These are phyloP conservation scores for Annona squamosa DNA, from an alignment of 164 flowering plant genomes.

Conservation along the genomic window DNA sequence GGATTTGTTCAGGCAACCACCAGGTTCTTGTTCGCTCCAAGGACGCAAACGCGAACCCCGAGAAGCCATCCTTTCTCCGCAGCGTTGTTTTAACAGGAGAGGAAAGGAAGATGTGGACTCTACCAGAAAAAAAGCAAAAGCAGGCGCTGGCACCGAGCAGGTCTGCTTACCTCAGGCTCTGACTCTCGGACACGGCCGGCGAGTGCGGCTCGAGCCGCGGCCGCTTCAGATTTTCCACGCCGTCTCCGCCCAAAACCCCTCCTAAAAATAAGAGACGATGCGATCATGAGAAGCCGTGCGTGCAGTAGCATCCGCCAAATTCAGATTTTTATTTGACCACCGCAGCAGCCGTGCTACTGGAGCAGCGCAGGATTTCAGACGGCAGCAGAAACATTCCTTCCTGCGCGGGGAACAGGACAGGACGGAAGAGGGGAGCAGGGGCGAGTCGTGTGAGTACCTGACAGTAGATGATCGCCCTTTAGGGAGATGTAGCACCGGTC, in stretches of 20 bases:
- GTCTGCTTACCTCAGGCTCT: conserved; percentile 30
- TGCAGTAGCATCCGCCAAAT: neutral
- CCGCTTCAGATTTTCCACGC: conserved; percentile 20
- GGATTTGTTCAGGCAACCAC: neutral
- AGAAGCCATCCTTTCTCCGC: neutral
- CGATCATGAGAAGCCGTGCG: neutral
- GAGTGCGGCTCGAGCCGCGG: conserved; percentile 20
- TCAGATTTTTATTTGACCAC: no score
- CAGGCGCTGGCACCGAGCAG: neutral
- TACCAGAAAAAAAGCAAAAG: neutral
- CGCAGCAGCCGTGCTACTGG: neutral
- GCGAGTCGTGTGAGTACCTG: conserved; percentile 30
- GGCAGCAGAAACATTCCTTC: neutral
- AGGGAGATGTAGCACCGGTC: conserved; percentile 29
- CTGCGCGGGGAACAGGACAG: neutral
- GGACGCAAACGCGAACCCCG: neutral
- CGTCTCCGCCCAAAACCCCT: conserved; percentile 28
- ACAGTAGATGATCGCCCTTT: conserved; percentile 27
- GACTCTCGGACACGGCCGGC: conserved; percentile 19
- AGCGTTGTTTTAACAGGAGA: neutral
- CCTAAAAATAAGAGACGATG: conserved; percentile 8
- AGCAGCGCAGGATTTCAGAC: neutral
- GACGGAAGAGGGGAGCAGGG: neutral
- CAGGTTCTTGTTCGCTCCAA: neutral
- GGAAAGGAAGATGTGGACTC: neutral